Base-by-base conservation (phyloP, 768 basidiomycete genomes). In the Boletus reticulatus region DNA sequence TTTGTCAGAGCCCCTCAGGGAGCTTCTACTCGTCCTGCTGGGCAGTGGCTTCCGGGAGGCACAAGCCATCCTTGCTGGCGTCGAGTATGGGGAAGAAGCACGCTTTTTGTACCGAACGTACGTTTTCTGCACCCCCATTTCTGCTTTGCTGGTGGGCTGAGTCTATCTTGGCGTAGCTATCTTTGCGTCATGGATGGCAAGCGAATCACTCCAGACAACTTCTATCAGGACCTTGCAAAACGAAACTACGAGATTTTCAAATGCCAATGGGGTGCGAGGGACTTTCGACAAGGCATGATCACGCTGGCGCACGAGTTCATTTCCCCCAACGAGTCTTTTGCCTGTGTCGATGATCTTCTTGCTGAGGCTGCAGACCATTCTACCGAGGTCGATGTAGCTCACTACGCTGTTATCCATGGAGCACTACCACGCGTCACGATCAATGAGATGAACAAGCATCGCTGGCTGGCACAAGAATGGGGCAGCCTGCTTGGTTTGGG, bases 401-500 rank as follows among this genome's bases (percentile, higher is more conserved):
- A 58, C 29, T 58, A 58, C 8, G 58, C 58, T 0, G 4, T 34
- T 3, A 24, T 55, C 4, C 50, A 59, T 4, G 46, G 50, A 0
- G 22, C 58, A 0, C 12, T 59, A 0, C 58, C 54, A 0, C 45
- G 36, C 3, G 22, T 59, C 3, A 52, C 50, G 2, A 44, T 52
- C 22, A 56, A 52, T 3, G 11, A 12, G 1, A 14, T 59, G 4
- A n/a, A 14, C 6, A 20, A 34, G 4, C 45, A 48, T 1, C 54
- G 50, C 1, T 59, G 54, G 50, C 19, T 59, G 0, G 19, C 34
- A 1, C 42, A 44, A 2, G 39, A 52, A 20, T 59, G 58, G 58
- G 38, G 50, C 0, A 59, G 55, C 16, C n/a, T 59, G 4, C 58
- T 59, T 4, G 58, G 58, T 5, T 3, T 56, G 3, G 55, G 58